Percentiles rank a stretch among this genome's conserved stretches.
These are phyloP conservation scores for Fomitopsis betulina DNA, from an alignment of 1,284 basidiomycete genomes.

Conservation along the genomic window DNA sequence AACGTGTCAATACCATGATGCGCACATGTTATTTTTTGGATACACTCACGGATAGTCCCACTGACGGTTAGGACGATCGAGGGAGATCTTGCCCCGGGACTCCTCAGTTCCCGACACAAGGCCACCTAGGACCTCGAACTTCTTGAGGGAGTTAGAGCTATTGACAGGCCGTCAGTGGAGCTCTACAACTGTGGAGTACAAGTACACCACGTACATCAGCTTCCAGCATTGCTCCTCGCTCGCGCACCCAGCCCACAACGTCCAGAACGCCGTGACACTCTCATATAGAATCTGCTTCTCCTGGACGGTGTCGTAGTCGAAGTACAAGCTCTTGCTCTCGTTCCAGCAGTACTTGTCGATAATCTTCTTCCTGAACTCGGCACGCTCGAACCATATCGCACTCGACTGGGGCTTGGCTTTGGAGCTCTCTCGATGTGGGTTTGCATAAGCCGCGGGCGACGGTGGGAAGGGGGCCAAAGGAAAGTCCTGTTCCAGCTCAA, in stretches of 20 bases:
- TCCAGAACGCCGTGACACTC: constrained; percentile 93
- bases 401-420: constrained; percentile 62
- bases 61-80: constrained; percentile 97
- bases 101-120: constrained; percentile 96
- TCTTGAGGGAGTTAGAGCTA: constrained; percentile 82
- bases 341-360: constrained; percentile 98
- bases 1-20: constrained; percentile 11
- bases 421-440: constrained; percentile 58
- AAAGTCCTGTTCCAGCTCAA: constrained; percentile 92
- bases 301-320: constrained; percentile 92
- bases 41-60: constrained; percentile 88
- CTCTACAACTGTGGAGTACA: constrained; percentile 4
- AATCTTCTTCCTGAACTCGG: constrained; percentile 74
- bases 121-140: constrained; percentile 97
- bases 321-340: constrained; percentile 91
- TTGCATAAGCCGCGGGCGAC: constrained; percentile 71
- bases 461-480: constrained; percentile 89
- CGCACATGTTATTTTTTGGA: constrained; percentile 11
- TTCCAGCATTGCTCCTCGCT: constrained; percentile 92
- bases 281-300: constrained; percentile 93
- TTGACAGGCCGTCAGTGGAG: constrained; percentile 15
- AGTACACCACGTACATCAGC: constrained; percentile 65
- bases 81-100: constrained; percentile 90
- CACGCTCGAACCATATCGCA: constrained; percentile 89
- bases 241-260: constrained; percentile 96